Percentiles rank a stretch among this genome's conserved stretches.
These are phyloP conservation scores for Candida gorgasii DNA, from an alignment of 805 yeast species.

Conservation along the genomic window DNA sequence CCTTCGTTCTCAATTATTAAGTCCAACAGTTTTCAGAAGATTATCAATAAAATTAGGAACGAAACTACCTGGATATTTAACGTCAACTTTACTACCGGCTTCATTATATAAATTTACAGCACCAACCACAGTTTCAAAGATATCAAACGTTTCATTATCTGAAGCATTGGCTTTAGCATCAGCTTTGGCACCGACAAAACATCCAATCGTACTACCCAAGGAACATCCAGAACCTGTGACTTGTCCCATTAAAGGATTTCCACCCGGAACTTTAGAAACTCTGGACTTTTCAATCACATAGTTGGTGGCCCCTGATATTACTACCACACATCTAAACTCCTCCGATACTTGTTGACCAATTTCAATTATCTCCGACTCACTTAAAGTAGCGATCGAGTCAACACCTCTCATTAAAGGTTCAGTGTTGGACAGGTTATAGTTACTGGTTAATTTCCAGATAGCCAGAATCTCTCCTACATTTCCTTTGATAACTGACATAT, in stretches of 20 bases:
- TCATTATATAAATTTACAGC: constrained; percentile 61
- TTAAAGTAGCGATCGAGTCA: constrained; percentile 45
- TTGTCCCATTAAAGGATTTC: constrained; percentile 59
- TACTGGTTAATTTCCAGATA: constrained; percentile 38
- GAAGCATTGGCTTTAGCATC: constrained; percentile 28
- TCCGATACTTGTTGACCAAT: constrained; percentile 53
- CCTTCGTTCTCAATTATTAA: not conserved
- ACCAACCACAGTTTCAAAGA: constrained; percentile 48
- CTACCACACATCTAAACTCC: constrained; percentile 59
- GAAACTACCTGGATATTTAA: constrained; percentile 52
- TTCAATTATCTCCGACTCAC: constrained; percentile 25
- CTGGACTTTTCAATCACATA: constrained; percentile 24
- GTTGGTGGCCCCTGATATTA: constrained; percentile 60
- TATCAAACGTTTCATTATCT: constrained; percentile 20
- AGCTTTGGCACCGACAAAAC: constrained; percentile 51
- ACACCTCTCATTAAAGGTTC: constrained; percentile 67
- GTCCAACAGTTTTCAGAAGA: constrained; percentile 17
- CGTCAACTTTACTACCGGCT: constrained; percentile 60
- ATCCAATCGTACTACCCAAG: constrained; percentile 69
- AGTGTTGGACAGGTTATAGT: constrained; percentile 10
- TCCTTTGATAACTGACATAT: constrained; percentile 73
- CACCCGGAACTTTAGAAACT: constrained; percentile 48
- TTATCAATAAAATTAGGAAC: constrained; percentile 47
- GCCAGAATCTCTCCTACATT: constrained; percentile 83
- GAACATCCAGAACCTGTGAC: constrained; percentile 87